Evolutionary conservation across 73 alveolate species (phyloP), one percentile per base, ranked within the genome.

Genomic region (Uronychia binucleata): DNA sequence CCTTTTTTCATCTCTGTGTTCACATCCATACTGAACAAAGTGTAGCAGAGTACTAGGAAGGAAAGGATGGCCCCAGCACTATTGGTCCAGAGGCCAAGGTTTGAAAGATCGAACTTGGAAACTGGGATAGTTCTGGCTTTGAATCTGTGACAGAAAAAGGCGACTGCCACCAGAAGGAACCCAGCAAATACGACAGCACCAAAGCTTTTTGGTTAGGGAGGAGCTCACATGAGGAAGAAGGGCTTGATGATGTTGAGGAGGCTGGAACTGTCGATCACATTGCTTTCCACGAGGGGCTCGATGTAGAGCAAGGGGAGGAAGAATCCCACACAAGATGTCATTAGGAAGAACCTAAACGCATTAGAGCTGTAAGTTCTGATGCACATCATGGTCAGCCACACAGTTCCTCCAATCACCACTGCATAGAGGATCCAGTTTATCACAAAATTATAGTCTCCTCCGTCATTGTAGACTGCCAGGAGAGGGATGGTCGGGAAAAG

Each of bases 341-440:
- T 46, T 19, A 46, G 19, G 67, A 46, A 11, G 67, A 46, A 46
- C n/a, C 67, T 5, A 19, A 46, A 46, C 19, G n/a, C 67, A 46
- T 46, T 46, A 11, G 67, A 46, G 19, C 67, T 46, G 19, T 46
- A 46, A 46, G 67, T 46, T 19, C 19, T 46, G 19, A 46, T 46
- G 67, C 67, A 46, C 67, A 46, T 46, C 67, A 46, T 46, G 5
- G 67, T 46, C 67, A 46, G 67, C 67, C 67, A 46, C n/a, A 46
- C n/a, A 11, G 67, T 5, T 19, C 67, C 67, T 46, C 67, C 67
- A 46, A 46, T 46, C 19, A 46, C 19, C 19, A 46, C 19, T 5
- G 67, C 5, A 46, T 46, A 46, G 67, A 46, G 67, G 19, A 46
- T 5, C 67, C 67, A 46, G n/a, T 46, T 46, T 19, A 46, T 11